Percentiles rank a stretch among this genome's conserved stretches.
phyloP scores from a whole-genome alignment of 2,329 filamentous ascomycete species.

The Pseudocercospora eumusae region DNA sequence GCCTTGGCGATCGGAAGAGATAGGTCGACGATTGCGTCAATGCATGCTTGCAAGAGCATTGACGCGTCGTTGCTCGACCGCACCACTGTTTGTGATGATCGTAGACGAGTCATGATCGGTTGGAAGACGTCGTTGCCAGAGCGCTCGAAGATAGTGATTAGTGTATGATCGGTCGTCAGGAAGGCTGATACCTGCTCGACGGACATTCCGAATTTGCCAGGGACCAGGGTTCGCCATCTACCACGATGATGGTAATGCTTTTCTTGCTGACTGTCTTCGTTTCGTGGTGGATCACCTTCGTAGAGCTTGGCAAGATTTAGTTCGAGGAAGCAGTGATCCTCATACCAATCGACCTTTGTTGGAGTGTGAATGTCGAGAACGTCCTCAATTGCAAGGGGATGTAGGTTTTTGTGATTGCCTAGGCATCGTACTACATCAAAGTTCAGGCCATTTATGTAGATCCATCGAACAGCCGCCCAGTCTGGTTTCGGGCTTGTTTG shows the following conservation, averaged over 20 bases:
- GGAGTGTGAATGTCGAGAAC: constrained; percentile 78
- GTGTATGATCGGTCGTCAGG: constrained; percentile 79
- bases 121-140: constrained; percentile 81
- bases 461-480: constrained; percentile 84
- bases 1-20: constrained; percentile 82
- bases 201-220: constrained; percentile 51
- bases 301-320: constrained; percentile 63
- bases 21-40: constrained; percentile 88
- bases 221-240: constrained; percentile 24
- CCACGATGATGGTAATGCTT: constrained; percentile 8
- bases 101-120: constrained; percentile 76
- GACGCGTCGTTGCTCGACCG: constrained; percentile 84
- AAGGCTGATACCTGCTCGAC: constrained; percentile 92
- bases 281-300: constrained; percentile 14
- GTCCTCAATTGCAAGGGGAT: constrained; percentile 84
- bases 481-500: constrained; percentile 58
- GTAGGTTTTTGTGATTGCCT: constrained; percentile 73
- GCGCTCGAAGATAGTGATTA: constrained; percentile 89
- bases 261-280: background rate
- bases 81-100: constrained; percentile 75
- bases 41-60: constrained; percentile 82
- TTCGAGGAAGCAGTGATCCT: constrained; percentile 51
- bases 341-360: constrained; percentile 87
- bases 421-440: constrained; percentile 85
- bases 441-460: constrained; percentile 87